These are phyloP conservation scores for Pisolithus albus DNA, from an alignment of 768 basidiomycete genomes.

Conservation along the genomic window DNA sequence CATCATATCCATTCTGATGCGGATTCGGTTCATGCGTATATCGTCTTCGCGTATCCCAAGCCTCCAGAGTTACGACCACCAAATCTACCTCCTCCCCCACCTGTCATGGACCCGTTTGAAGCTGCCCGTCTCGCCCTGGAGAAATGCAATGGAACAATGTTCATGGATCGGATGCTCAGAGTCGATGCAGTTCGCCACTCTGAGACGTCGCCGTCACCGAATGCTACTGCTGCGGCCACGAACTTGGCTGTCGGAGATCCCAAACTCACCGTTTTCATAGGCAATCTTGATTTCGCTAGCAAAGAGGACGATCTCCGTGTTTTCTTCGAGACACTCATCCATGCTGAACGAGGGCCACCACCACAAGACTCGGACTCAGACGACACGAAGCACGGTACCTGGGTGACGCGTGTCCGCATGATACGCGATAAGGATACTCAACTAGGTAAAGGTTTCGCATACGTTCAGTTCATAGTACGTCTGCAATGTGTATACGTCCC, in stretches of 20 bases:
- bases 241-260: constrained; percentile 48
- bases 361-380: constrained; percentile 22
- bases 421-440: constrained; percentile 87
- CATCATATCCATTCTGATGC: constrained; percentile 79
- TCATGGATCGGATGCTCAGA: constrained; percentile 72
- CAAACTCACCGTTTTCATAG: constrained; percentile 81
- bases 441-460: constrained; percentile 92
- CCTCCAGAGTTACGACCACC: constrained; percentile 34
- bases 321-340: constrained; percentile 79
- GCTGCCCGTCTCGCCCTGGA: constrained; percentile 56
- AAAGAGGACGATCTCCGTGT: constrained; percentile 84
- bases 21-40: constrained; percentile 76
- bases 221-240: constrained; percentile 15
- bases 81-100: constrained; percentile 46
- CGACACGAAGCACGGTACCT: constrained; percentile 37
- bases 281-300: constrained; percentile 86
- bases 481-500: neutral
- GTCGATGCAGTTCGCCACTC: constrained; percentile 58
- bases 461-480: constrained; percentile 75
- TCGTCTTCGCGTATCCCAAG: constrained; percentile 76
- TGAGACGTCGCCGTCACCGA: constrained; percentile 21
- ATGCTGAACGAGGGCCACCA: constrained; percentile 61
- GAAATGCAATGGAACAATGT: constrained; percentile 60
- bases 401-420: constrained; percentile 83
- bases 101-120: constrained; percentile 58